Conservation (phyloP, 2,329 filamentous ascomycete genomes). For the Trichophyton verrucosum region DNA sequence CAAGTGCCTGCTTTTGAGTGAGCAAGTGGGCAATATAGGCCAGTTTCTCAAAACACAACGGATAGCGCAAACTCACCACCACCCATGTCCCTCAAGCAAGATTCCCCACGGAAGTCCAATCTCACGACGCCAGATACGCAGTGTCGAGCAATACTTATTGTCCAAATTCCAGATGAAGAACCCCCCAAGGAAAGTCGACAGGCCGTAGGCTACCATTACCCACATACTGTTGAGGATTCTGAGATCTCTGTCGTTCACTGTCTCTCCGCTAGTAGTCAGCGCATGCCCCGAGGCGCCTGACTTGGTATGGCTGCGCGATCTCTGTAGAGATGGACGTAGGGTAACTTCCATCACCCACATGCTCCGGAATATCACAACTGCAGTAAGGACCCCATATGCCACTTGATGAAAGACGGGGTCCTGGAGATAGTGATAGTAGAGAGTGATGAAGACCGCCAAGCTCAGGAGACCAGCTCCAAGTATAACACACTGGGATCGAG, state of each 20-base stretch:
- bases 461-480: slow-evolving; percentile 47
- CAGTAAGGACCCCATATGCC: slow-evolving; percentile 61
- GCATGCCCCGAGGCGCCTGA: slow-evolving; percentile 22
- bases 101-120: slow-evolving; percentile 71
- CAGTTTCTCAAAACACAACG: neutral
- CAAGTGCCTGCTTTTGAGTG: slow-evolving; percentile 46
- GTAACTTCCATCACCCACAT: slow-evolving; percentile 65
- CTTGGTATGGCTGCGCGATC: slow-evolving; percentile 35
- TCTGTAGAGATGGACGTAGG: slow-evolving; percentile 47
- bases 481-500: slow-evolving; percentile 37
- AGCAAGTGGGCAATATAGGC: neutral
- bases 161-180: slow-evolving; percentile 71
- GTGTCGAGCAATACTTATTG: slow-evolving; percentile 57
- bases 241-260: slow-evolving; percentile 44
- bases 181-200: slow-evolving; percentile 59
- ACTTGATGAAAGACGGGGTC: slow-evolving; percentile 74
- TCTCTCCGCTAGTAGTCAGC: slow-evolving; percentile 28
- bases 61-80: slow-evolving; percentile 44
- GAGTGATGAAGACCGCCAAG: slow-evolving; percentile 57
- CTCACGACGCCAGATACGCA: slow-evolving; percentile 53
- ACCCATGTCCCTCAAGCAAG: slow-evolving; percentile 59
- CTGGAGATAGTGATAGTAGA: slow-evolving; percentile 70
- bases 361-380: slow-evolving; percentile 56
- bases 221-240: slow-evolving; percentile 58
- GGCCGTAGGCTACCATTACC: slow-evolving; percentile 56